These are phyloP conservation scores for Trichoderma brevicompactum DNA, from an alignment of 2,329 filamentous ascomycete species.

Conservation along the genomic window DNA sequence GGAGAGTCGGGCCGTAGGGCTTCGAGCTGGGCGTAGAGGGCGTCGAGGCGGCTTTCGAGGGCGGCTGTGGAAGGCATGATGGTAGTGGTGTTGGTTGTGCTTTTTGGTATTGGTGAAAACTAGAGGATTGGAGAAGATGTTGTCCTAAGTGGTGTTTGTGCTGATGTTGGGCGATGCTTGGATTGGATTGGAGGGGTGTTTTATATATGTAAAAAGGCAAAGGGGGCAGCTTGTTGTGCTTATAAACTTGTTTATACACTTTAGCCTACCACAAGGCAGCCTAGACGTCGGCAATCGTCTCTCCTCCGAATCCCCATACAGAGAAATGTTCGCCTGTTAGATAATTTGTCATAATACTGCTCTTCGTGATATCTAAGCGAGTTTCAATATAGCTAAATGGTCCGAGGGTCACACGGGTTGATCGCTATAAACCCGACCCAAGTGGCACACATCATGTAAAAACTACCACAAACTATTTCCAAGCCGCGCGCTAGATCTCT, in stretches of 20 bases:
- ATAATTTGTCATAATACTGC: not conserved
- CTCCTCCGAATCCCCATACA: not conserved
- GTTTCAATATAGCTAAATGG: no score
- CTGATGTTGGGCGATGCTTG: not conserved
- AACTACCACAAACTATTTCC: not conserved
- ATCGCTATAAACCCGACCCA: no score
- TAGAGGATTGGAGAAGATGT: not conserved
- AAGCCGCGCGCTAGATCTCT: not conserved
- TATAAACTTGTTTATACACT: no score
- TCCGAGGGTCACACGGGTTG: no score
- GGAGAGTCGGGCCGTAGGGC: not conserved
- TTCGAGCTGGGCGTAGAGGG: slow-evolving; percentile 2
- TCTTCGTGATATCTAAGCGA: not conserved
- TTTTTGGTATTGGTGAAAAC: not conserved
- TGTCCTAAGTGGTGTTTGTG: not conserved
- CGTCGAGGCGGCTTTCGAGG: slow-evolving; percentile 6
- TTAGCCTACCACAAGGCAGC: no score
- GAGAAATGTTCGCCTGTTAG: not conserved
- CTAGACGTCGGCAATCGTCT: not conserved
- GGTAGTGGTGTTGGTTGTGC: not conserved
- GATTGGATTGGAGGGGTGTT: not conserved
- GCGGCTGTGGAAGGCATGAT: not conserved
- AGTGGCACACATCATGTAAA: not conserved
- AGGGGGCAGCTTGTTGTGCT: no score
- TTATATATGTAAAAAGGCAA: not conserved